Conservation (phyloP, 129 eudicot genomes). For the Saposhnikovia divaricata region DNA sequence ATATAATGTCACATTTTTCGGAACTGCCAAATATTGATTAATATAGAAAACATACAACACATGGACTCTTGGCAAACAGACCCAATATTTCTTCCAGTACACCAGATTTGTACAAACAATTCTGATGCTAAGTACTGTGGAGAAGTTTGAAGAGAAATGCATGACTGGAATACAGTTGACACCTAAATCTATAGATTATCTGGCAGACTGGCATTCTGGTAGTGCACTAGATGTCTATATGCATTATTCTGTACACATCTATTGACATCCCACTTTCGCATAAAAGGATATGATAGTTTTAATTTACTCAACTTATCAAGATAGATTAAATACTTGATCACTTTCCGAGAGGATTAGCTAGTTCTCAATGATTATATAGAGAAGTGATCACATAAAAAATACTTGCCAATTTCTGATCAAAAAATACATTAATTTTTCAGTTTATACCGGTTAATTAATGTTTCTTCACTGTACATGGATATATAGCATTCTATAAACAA, state of each 20-base stretch:
- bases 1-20: background rate
- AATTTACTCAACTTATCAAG: background rate
- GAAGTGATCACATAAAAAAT: background rate
- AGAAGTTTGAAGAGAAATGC: background rate
- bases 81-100: background rate
- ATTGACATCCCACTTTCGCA: background rate
- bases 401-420: background rate
- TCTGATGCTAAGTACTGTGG: background rate
- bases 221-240: background rate
- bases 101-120: background rate
- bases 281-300: background rate
- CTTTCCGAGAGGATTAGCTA: background rate
- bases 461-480: background rate
- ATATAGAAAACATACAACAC: background rate
- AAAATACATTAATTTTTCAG: background rate
- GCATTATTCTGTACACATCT: background rate
- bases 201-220: background rate
- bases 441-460: background rate
- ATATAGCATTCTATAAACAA: background rate
- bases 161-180: background rate
- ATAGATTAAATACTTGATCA: background rate
- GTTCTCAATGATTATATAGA: background rate
- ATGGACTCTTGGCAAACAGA: background rate
- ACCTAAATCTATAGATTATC: background rate
- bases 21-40: background rate